A percentile compares a stretch with the other conserved stretches of the same genome.
Conservation (phyloP, 768 basidiomycete genomes). For the Pholiota microspora region DNA sequence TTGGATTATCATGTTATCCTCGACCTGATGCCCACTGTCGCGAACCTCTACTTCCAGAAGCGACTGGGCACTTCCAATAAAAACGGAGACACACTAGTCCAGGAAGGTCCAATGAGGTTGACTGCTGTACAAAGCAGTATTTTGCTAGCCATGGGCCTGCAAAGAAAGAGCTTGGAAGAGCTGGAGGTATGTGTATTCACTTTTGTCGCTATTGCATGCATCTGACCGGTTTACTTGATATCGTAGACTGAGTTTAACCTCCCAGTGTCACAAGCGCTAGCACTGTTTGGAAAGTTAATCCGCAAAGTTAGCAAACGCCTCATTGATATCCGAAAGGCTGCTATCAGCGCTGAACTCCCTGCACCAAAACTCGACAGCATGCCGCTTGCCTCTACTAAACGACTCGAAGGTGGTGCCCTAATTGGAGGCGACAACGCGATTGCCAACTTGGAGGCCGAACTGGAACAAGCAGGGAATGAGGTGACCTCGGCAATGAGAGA, state of each 20-base stretch:
- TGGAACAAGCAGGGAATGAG: constrained; percentile 76
- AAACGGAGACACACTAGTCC: constrained; percentile 9
- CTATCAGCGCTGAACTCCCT: constrained; percentile 65
- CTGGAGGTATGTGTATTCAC: constrained; percentile 59
- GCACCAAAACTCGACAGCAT: constrained; percentile 28
- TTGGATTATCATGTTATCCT: constrained; percentile 96
- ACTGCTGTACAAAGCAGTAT: constrained; percentile 93
- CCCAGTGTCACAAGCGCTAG: constrained; percentile 84
- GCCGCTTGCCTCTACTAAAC: constrained; percentile 10
- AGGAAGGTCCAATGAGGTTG: constrained; percentile 55
- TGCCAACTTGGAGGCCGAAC: constrained; percentile 57
- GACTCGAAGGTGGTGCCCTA: constrained; percentile 5
- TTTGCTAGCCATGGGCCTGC: constrained; percentile 83
- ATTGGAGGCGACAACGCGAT: constrained; percentile 33
- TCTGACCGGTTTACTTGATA: constrained; percentile 1
- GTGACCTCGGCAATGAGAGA: constrained; percentile 64
- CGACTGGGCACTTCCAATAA: constrained; percentile 41
- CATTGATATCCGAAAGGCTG: constrained; percentile 75
- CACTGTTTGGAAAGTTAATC: constrained; percentile 88
- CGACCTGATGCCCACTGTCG: constrained; percentile 82
- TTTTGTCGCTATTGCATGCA: neutral
- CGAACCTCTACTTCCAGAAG: constrained; percentile 82
- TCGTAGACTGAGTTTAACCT: constrained; percentile 73
- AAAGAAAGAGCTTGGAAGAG: constrained; percentile 87
- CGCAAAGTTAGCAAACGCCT: constrained; percentile 79